Base-by-base conservation (phyloP, 306 rosid species). In the Cicer arietinum region DNA sequence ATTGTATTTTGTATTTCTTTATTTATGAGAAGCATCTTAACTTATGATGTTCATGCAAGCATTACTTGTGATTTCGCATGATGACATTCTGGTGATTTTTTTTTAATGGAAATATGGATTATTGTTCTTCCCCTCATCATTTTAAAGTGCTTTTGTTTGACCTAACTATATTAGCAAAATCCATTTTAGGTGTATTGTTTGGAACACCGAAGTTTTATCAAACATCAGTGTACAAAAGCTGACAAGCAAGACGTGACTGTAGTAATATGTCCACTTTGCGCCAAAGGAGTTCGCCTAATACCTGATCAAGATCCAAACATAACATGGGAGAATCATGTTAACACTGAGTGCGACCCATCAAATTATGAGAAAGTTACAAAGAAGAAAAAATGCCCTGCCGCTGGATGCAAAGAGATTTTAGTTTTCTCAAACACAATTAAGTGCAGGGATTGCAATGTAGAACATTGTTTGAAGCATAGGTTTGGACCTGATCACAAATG, bases 381-480 rank as follows among this genome's bases (percentile, higher is more conserved):
- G 85, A 94, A 91, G 90, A 89, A 81, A 80, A 91, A 79, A 56
- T 91, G 97, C 84, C 98, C 92, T 6, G 89, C 85, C 37, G 85
- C 86, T 0, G 81, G 90, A 54, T 94, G 97, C 84, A 88, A 62
- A 83, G 98, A 94, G 69, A 52, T 81, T 53, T 77, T 93, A 72
- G 89, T 93, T 25, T 91, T 91, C 84, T 91, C 98, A 16, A 94
- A 94, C 89, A 91, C 92, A 50, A 82, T 94, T 42, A 94, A 89
- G 62, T 94, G 98, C 80, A 83, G 88, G 90, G 94, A 94, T 77
- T 94, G 98, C 87, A 51, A n/a, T 71, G 56, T 80, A 46, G 92
- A 91, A 77, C 98, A 90, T 64, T 91, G 98, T 77, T 76, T 94
- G 88, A 94, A 91, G 86, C 98, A 94, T 80, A 86, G 96, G 7